These are phyloP conservation scores for Boletellus ananiceps DNA, from an alignment of 768 basidiomycete species.

Conservation along the genomic window DNA sequence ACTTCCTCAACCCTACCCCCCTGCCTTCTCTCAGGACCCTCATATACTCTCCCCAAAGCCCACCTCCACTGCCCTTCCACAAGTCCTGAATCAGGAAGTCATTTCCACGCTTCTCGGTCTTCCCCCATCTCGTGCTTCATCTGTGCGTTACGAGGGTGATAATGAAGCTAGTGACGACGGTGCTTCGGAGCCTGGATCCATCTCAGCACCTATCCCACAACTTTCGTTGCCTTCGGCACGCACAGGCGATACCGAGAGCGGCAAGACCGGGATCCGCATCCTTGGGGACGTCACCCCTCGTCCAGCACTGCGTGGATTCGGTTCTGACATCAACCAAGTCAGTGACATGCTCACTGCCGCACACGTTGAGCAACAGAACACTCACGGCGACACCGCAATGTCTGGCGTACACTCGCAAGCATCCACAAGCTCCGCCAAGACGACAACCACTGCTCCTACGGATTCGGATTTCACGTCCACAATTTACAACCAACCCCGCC, in stretches of 20 bases:
- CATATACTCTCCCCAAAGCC: conserved; percentile 56
- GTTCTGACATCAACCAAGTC: conserved; percentile 31
- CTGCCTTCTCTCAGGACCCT: conserved; percentile 25
- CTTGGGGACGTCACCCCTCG: conserved; percentile 61
- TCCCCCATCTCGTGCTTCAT: conserved; percentile 35
- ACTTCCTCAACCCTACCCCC: too few relatives aligned
- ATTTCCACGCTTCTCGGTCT: conserved; percentile 62
- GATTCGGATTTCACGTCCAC: conserved; percentile 9
- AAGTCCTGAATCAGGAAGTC: conserved; percentile 68
- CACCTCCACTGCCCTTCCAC: conserved; percentile 48
- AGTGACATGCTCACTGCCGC: conserved; percentile 26
- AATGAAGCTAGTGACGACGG: conserved; percentile 41
- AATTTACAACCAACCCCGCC: conserved; percentile 13
- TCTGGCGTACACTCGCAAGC: conserved; percentile 6
- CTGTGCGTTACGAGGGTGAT: conserved; percentile 52
- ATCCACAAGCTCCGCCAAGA: neutral
- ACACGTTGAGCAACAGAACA: conserved; percentile 16
- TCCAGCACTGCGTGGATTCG: conserved; percentile 37
- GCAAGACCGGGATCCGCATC: conserved; percentile 16
- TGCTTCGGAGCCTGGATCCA: conserved; percentile 37
- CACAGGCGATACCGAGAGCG: conserved; percentile 9
- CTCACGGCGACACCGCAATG: conserved; percentile 2
- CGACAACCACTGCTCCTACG: neutral
- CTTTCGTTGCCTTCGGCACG: conserved; percentile 23
- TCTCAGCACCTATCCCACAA: conserved; percentile 39